Percentiles rank a stretch among this genome's conserved stretches.
Evolutionary conservation across 1,284 basidiomycete genomes (phyloP).

Genomic region (Tilletia indica): DNA sequence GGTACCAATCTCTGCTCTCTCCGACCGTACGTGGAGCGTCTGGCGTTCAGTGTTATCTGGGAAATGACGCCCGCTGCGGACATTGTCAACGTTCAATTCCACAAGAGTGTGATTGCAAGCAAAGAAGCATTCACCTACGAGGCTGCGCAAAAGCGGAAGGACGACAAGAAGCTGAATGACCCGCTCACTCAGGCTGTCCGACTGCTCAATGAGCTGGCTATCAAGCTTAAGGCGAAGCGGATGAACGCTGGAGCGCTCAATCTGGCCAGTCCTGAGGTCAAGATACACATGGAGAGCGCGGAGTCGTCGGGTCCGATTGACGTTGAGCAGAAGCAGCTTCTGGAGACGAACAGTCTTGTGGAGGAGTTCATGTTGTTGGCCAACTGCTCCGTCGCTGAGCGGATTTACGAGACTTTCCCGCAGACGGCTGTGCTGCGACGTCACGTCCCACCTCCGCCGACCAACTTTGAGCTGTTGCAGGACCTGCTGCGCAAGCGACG

Average conservation of each 20-base stretch:
- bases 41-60: conserved; percentile 97
- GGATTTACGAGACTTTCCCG: conserved; percentile 91
- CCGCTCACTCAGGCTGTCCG: conserved; percentile 83
- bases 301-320: conserved; percentile 94
- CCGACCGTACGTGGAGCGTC: conserved; percentile 84
- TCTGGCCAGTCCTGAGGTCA: conserved; percentile 95
- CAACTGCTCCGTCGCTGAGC: conserved; percentile 87
- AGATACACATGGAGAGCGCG: conserved; percentile 83
- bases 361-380: conserved; percentile 99
- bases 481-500: conserved; percentile 86
- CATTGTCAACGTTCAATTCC: conserved; percentile 85
- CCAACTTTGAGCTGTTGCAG: conserved; percentile 93
- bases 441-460: conserved; percentile 86
- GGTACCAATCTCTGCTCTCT: conserved; percentile 96
- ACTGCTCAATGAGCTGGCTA: conserved; percentile 81
- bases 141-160: conserved; percentile 89
- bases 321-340: conserved; percentile 89
- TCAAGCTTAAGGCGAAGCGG: conserved; percentile 78
- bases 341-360: conserved; percentile 93
- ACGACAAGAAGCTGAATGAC: conserved; percentile 76
- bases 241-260: conserved; percentile 95
- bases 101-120: conserved; percentile 93
- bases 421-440: conserved; percentile 90
- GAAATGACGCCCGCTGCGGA: conserved; percentile 68
- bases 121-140: conserved; percentile 98